A percentile compares a stretch with the other conserved stretches of the same genome.
These are phyloP conservation scores for Chrysanthemum seticuspe DNA, from an alignment of 129 eudicot genomes.

Conservation along the genomic window DNA sequence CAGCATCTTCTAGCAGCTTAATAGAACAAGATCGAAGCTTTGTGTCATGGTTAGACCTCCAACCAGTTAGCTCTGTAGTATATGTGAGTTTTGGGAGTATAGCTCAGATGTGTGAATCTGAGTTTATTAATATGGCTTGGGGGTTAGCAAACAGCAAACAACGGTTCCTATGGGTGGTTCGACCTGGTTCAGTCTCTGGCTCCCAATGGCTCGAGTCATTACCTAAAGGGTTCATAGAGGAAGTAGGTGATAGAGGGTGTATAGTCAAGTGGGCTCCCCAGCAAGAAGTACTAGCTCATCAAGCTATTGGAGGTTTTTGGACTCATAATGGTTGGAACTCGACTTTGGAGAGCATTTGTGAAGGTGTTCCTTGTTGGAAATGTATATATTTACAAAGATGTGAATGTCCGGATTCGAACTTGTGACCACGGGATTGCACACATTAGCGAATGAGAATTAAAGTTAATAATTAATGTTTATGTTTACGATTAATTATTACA, in stretches of 20 bases:
- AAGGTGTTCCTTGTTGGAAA: no score
- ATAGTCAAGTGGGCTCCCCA: conserved; percentile 62
- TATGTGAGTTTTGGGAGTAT: conserved; percentile 61
- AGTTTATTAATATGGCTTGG: conserved; percentile 40
- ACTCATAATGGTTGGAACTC: conserved; percentile 67
- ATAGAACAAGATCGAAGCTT: conserved; percentile 33
- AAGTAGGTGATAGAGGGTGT: conserved; percentile 33
- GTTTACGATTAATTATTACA: no score
- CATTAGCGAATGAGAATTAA: no score
- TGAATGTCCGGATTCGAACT: no score
- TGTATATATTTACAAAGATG: no score
- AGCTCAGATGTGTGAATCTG: conserved; percentile 25
- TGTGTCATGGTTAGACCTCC: conserved; percentile 50
- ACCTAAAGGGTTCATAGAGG: conserved; percentile 41
- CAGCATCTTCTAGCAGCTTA: conserved; percentile 39
- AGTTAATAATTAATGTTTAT: no score
- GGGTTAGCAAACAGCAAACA: conserved; percentile 49
- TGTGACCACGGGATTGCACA: no score
- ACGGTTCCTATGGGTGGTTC: conserved; percentile 58
- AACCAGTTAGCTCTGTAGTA: conserved; percentile 45
- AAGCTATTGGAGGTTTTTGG: conserved; percentile 45
- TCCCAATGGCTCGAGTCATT: conserved; percentile 33
- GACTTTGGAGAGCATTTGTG: conserved; percentile 48
- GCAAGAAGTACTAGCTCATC: conserved; percentile 46
- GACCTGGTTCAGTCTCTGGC: conserved; percentile 43